These are phyloP conservation scores for Colletotrichum higginsianum DNA, from an alignment of 2,329 filamentous ascomycete genomes.

Conservation along the genomic window DNA sequence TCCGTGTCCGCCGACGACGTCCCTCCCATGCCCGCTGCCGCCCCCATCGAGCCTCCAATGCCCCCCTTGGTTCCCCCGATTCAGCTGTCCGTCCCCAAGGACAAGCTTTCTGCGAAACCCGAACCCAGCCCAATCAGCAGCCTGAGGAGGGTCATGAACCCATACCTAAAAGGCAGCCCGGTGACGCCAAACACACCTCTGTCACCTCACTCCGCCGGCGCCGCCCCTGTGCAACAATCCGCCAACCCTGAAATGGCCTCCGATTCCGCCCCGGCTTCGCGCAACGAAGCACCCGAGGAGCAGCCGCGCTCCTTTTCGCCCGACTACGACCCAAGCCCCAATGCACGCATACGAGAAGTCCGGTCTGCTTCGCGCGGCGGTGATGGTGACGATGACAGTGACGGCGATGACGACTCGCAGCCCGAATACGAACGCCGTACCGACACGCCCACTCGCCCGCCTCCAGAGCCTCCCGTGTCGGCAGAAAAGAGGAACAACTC, in stretches of 20 bases:
- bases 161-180: conserved; percentile 72
- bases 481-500: conserved; percentile 59
- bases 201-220: conserved; percentile 22
- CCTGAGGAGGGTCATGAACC: conserved; percentile 88
- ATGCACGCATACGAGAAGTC: conserved; percentile 79
- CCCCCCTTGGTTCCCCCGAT: conserved; percentile 54
- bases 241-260: conserved; percentile 32
- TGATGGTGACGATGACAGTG: too few species aligned
- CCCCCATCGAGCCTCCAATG: conserved; percentile 54
- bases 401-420: conserved; percentile 32
- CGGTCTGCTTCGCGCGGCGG: conserved; percentile 59
- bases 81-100: conserved; percentile 50
- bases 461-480: conserved; percentile 50
- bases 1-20: conserved; percentile 79
- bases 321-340: conserved; percentile 80
- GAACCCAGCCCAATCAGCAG: conserved; percentile 81
- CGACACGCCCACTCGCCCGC: conserved; percentile 55
- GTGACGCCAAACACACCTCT: conserved; percentile 38
- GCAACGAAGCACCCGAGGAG: conserved; percentile 41
- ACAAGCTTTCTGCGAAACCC: conserved; percentile 51
- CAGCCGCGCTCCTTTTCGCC: conserved; percentile 78
- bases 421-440: conserved; percentile 36
- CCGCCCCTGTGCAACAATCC: conserved; percentile 18
- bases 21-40: conserved; percentile 70
- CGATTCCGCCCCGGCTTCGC: conserved; percentile 11